These are phyloP conservation scores for Laetiporus sulphureus DNA, from an alignment of 1,284 basidiomycete species.

Conservation along the genomic window DNA sequence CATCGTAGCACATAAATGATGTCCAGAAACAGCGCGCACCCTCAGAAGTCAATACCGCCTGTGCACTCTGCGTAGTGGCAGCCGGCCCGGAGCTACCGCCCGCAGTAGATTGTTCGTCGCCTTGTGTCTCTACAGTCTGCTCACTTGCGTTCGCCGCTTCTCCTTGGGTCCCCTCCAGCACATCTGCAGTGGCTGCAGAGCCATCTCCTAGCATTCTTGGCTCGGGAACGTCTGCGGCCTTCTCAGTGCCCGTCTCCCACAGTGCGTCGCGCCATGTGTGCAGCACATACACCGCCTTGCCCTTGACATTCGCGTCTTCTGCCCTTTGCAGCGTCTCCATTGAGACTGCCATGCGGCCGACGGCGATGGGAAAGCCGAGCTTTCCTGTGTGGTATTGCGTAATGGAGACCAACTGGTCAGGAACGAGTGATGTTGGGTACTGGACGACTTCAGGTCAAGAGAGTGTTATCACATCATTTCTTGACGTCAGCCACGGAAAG, in stretches of 20 bases:
- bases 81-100: not conserved
- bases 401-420: conserved; percentile 53
- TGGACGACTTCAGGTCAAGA: conserved; percentile 50
- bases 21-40: not conserved
- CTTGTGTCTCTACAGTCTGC: not conserved
- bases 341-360: conserved; percentile 63
- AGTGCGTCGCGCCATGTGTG: conserved; percentile 69
- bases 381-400: conserved; percentile 38
- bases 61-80: not conserved
- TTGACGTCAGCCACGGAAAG: conserved; percentile 5
- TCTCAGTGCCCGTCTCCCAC: conserved; percentile 62
- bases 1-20: not conserved
- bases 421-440: conserved; percentile 33
- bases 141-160: conserved; percentile 11
- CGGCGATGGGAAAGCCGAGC: conserved; percentile 51
- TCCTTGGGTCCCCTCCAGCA: conserved; percentile 3
- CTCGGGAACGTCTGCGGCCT: conserved; percentile 48
- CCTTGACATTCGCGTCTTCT: conserved; percentile 44
- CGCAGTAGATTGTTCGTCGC: not conserved
- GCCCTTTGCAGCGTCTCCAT: conserved; percentile 32
- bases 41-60: not conserved
- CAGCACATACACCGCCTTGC: conserved; percentile 65
- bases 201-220: conserved; percentile 15
- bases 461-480: not conserved
- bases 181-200: not conserved